A percentile compares a stretch with the other conserved stretches of the same genome.
Evolutionary conservation across 192 early-diverging fungal species (phyloP).

Genomic region (Chytriomyces sp.): DNA sequence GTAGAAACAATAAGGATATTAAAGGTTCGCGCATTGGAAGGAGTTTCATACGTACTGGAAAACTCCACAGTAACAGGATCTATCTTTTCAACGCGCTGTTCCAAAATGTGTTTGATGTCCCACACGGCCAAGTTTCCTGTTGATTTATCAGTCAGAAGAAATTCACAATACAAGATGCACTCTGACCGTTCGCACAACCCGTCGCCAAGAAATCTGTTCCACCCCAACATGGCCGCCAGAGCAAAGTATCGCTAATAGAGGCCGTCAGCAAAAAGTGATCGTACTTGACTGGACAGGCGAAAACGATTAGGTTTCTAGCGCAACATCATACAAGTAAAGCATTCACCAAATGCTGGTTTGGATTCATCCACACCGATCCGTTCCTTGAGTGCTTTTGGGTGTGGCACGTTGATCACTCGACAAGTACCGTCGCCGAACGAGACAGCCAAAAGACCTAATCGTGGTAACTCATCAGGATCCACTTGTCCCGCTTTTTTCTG

Average conservation of each 20-base stretch:
- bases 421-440: constrained; percentile 46
- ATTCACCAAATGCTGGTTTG: constrained; percentile 12
- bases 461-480: constrained; percentile 17
- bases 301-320: not conserved
- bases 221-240: constrained; percentile 37
- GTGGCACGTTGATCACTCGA: constrained; percentile 43
- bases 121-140: constrained; percentile 26
- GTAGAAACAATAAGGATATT: not conserved
- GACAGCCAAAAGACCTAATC: constrained; percentile 46
- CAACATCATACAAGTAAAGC: not conserved
- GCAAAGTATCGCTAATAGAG: constrained; percentile 21
- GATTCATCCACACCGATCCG: not conserved
- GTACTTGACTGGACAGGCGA: constrained; percentile 11
- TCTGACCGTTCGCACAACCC: constrained; percentile 27
- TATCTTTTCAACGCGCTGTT: constrained; percentile 6
- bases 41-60: no score
- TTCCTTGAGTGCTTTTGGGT: constrained; percentile 25
- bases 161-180: not conserved
- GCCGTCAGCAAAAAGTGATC: constrained; percentile 23
- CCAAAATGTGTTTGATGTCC: not conserved
- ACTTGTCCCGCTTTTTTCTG: not conserved
- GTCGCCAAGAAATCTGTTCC: constrained; percentile 31
- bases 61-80: no score
- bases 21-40: constrained; percentile 10
- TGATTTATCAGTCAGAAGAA: not conserved